These are phyloP conservation scores for Herpetospermum pedunculosum DNA, from an alignment of 306 rosid genomes.

Conservation along the genomic window DNA sequence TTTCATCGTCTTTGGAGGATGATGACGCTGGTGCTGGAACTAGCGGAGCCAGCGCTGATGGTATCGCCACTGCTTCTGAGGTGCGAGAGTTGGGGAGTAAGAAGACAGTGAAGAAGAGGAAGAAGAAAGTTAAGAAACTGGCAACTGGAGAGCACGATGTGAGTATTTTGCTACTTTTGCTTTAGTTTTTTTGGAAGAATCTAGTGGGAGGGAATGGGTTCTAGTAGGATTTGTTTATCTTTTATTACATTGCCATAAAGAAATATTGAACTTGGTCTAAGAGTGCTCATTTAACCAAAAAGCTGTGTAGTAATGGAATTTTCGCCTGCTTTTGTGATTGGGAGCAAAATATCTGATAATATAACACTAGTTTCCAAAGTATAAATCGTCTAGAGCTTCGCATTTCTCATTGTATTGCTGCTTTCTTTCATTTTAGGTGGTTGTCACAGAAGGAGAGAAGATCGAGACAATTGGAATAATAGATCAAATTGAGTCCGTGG, in stretches of 20 bases:
- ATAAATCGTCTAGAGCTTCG: not conserved
- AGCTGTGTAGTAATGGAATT: not conserved
- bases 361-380: not conserved
- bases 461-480: slow-evolving; percentile 7
- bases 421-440: slow-evolving; percentile 18
- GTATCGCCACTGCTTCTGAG: not conserved
- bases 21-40: not conserved
- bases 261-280: not conserved
- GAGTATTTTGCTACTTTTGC: slow-evolving; percentile 15
- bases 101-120: slow-evolving; percentile 17
- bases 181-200: not conserved
- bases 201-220: not conserved
- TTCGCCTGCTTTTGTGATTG: not conserved
- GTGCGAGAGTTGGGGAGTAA: slow-evolving; percentile 7
- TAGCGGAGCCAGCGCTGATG: not conserved
- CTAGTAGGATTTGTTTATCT: not conserved
- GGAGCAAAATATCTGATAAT: not conserved
- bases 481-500: slow-evolving; percentile 21
- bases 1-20: slow-evolving; percentile 13
- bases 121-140: slow-evolving; percentile 18
- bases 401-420: not conserved
- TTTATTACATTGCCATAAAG: not conserved
- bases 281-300: not conserved
- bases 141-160: slow-evolving; percentile 30
- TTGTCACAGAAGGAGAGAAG: slow-evolving; percentile 23